These are phyloP conservation scores for Buddleja alternifolia DNA, from an alignment of 257 asterid genomes.

Conservation along the genomic window DNA sequence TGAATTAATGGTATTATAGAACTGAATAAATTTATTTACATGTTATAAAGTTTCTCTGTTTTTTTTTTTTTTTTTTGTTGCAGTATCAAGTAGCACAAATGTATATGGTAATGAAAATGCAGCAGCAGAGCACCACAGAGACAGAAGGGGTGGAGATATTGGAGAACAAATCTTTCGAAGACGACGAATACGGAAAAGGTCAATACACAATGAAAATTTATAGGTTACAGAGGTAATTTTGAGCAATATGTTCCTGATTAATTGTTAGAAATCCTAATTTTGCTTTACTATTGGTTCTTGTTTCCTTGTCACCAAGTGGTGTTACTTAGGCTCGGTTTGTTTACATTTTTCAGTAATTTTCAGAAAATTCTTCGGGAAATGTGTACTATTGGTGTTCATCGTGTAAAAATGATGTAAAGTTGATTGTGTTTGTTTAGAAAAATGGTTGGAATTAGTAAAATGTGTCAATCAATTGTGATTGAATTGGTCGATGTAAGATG, in stretches of 20 bases:
- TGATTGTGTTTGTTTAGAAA: too few species aligned
- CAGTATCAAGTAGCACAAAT: conserved; percentile 92
- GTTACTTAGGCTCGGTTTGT: not conserved
- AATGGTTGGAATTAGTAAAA: too few species aligned
- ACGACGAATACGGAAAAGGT: conserved; percentile 72
- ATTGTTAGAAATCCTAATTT: not conserved
- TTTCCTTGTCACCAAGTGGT: not conserved
- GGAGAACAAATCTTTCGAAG: conserved; percentile 81
- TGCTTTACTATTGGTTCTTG: not conserved
- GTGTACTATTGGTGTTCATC: too few species aligned
- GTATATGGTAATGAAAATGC: conserved; percentile 93
- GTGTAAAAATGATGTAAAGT: too few species aligned
- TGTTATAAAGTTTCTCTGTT: not conserved
- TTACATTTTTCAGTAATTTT: not conserved
- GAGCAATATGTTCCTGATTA: not conserved
- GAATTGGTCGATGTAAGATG: too few species aligned
- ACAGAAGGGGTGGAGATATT: conserved; percentile 89
- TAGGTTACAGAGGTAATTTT: conserved; percentile 69
- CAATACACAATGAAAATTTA: conserved; percentile 79
- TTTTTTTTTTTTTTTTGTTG: conserved; percentile 28
- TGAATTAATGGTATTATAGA: not conserved
- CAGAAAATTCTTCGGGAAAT: too few species aligned
- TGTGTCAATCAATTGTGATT: too few species aligned
- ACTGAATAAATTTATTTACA: not conserved
- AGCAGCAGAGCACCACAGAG: conserved; percentile 75